phyloP scores from a whole-genome alignment of 2,329 filamentous ascomycete species.

The Xylaria sp. region DNA sequence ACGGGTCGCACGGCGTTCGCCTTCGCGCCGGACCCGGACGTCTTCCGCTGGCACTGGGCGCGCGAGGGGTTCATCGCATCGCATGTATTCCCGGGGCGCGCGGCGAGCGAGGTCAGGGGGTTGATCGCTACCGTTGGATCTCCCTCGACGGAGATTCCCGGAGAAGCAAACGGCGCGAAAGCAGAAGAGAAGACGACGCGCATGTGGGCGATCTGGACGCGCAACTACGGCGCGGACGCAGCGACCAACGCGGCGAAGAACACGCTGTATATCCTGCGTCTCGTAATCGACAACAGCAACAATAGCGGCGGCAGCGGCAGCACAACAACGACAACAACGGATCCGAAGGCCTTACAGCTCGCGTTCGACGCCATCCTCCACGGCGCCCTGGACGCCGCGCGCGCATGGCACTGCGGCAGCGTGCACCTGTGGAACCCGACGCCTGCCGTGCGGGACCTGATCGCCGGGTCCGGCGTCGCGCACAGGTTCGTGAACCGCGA shows the following conservation, averaged over 20 bases:
- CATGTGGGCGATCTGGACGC: constrained; percentile 80
- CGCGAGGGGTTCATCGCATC: constrained; percentile 82
- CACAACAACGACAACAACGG: background rate
- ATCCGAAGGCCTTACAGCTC: constrained; percentile 55
- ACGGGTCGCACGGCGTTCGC: constrained; percentile 67
- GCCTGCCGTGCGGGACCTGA: constrained; percentile 60
- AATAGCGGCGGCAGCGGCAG: constrained; percentile 43
- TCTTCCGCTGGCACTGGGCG: constrained; percentile 80
- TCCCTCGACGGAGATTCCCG: background rate
- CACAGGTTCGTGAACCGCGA: constrained; percentile 67
- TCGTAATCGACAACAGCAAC: constrained; percentile 69
- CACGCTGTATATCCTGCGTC: constrained; percentile 74
- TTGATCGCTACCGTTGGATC: constrained; percentile 65
- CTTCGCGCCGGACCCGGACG: constrained; percentile 73
- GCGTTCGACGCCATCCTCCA: constrained; percentile 72
- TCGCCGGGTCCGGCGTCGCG: constrained; percentile 61
- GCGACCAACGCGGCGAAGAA: constrained; percentile 66
- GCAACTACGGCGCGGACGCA: constrained; percentile 69
- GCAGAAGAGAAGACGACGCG: constrained; percentile 51
- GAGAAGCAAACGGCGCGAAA: constrained; percentile 42
- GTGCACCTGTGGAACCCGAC: constrained; percentile 89
- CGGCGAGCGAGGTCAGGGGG: constrained; percentile 72
- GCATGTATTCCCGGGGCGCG: constrained; percentile 62
- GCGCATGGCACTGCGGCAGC: constrained; percentile 74
- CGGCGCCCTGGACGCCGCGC: constrained; percentile 76